Evolutionary conservation across 257 asterid species (phyloP).

Genomic region (Solanum tacnaense): DNA sequence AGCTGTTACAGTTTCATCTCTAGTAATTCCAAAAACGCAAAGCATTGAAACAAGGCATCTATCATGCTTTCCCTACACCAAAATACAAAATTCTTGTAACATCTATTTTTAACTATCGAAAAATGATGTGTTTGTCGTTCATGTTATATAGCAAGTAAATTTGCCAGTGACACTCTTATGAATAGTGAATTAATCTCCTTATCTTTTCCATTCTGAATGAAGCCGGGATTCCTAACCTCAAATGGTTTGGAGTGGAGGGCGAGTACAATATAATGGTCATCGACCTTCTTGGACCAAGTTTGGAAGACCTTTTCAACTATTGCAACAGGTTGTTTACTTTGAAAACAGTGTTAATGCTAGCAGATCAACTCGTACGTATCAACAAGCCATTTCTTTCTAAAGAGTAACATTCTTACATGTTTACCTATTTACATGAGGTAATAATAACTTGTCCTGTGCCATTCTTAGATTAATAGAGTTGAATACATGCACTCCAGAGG

Average conservation of each 20-base stretch:
- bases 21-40: not conserved
- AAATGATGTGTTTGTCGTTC: not conserved
- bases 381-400: not conserved
- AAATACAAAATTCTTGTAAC: not conserved
- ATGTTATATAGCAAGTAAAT: not conserved
- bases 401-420: constrained; percentile 3
- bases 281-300: constrained; percentile 91
- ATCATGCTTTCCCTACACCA: not conserved
- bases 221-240: constrained; percentile 88
- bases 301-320: constrained; percentile 84
- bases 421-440: not conserved
- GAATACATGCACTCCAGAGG: constrained; percentile 93
- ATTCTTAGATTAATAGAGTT: constrained; percentile 74
- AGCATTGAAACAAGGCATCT: not conserved
- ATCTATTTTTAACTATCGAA: not conserved
- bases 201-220: constrained; percentile 12
- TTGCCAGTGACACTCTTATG: not conserved
- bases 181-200: not conserved
- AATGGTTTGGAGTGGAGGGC: constrained; percentile 83
- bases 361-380: constrained; percentile 72
- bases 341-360: constrained; percentile 85
- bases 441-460: not conserved
- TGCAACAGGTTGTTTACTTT: constrained; percentile 71
- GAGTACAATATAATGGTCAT: constrained; percentile 88
- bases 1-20: not conserved